Conservation (phyloP, 2,329 filamentous ascomycete species). For the Ophiostoma sp. region DNA sequence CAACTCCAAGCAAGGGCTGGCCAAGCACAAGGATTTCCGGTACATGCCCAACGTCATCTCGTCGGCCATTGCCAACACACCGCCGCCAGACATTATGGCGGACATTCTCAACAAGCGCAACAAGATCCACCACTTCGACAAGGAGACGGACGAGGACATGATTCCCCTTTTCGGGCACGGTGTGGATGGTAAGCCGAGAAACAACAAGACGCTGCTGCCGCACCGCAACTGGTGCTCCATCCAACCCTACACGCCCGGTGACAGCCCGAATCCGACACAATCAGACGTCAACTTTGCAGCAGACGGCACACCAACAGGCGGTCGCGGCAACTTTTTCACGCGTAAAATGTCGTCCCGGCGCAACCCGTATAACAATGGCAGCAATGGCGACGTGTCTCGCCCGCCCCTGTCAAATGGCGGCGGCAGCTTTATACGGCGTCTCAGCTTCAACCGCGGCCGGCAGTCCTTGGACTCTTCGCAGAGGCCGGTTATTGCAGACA, state of each 20-base stretch:
- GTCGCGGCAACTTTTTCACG: slow-evolving; percentile 45
- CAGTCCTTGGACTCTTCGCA: slow-evolving; percentile 42
- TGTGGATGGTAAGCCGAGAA: slow-evolving; percentile 83
- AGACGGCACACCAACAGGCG: slow-evolving; percentile 41
- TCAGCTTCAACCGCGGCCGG: slow-evolving; percentile 42
- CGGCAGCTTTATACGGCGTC: slow-evolving; percentile 47
- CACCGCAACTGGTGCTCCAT: slow-evolving; percentile 97
- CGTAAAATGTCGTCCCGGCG: slow-evolving; percentile 44
- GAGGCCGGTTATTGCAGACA: slow-evolving; percentile 19
- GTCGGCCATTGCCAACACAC: slow-evolving; percentile 90
- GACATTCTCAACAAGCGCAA: slow-evolving; percentile 94
- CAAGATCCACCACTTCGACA: slow-evolving; percentile 71
- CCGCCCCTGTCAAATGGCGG: slow-evolving; percentile 49
- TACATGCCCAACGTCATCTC: slow-evolving; percentile 98
- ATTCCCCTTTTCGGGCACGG: slow-evolving; percentile 89
- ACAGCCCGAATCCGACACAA: slow-evolving; percentile 66
- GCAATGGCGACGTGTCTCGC: slow-evolving; percentile 46
- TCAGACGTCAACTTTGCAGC: slow-evolving; percentile 49
- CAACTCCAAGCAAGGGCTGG: slow-evolving; percentile 73
- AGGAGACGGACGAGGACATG: slow-evolving; percentile 89
- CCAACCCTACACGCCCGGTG: slow-evolving; percentile 75
- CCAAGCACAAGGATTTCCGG: slow-evolving; percentile 88
- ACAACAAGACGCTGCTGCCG: slow-evolving; percentile 86
- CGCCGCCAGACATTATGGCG: slow-evolving; percentile 82
- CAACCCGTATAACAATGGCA: slow-evolving; percentile 34